Base-by-base conservation (phyloP, 2,329 filamentous ascomycete species). In the Penicillium frequentans region DNA sequence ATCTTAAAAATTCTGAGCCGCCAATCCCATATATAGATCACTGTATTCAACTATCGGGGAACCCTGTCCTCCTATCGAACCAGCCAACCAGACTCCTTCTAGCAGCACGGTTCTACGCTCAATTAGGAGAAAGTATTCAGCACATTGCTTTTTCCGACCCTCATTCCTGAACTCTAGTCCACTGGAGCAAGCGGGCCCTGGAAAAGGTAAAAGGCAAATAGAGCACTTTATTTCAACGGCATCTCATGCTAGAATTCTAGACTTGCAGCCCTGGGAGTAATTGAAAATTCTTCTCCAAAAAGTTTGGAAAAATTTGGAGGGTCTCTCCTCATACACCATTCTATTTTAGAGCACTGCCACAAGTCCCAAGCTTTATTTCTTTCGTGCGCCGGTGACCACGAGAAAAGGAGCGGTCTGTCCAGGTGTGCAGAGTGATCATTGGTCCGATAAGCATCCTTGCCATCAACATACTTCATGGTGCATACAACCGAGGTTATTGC, bases 141-240 rank as follows among this genome's bases (percentile, higher is more conserved):
- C 49, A 33, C 16, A 44, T 55, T 55, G 52, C 52, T 55, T 55
- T 55, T 55, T 55, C 43, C 14, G 45, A 52, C 47, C 26, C 43
- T 33, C 23, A 21, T 21, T 50, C 13, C 47, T 49, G 23, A 49
- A 19, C 31, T 49, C 37, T 50, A 50, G 23, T 42, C 14, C 23
- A 50, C 33, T 31, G 31, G 16, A 49, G 31, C 45, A 42, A 55
- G 60, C 55, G 55, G 55, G 51, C 53, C 54, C 31, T 50, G 35
- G n/a, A 39, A 39, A 39, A 39, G 16, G 49, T 31, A 39, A 58
- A 61, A 62, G 35, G 53, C 35, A 58, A 62, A 44, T 11, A 52
- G n/a, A 54, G 6, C 35, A 64, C 57, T 59, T 59, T 64, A 66
- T 58, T 64, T 59, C 49, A 48, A 65, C 64, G 9, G 19, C 59